A percentile compares a stretch with the other conserved stretches of the same genome.
Conservation (phyloP, 1,284 basidiomycete species). For the Trametes pubescens region DNA sequence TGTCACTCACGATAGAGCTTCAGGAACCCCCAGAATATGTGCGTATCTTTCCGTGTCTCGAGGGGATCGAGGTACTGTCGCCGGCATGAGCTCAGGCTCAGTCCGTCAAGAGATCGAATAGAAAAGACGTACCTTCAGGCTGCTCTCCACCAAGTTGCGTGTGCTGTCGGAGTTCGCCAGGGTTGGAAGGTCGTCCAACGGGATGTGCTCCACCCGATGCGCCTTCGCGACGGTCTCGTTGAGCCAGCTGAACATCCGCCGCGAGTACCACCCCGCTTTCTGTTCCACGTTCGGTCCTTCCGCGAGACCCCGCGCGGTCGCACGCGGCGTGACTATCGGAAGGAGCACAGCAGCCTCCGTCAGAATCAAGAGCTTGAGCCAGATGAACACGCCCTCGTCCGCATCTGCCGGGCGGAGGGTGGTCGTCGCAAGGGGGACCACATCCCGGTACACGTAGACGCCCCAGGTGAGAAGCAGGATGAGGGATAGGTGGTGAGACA, state of each 20-base stretch:
- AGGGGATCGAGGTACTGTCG: constrained; percentile 41
- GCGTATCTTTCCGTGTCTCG: constrained; percentile 27
- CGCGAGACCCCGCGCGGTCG: constrained; percentile 46
- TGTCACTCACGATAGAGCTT: constrained; percentile 30
- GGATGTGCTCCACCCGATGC: constrained; percentile 38
- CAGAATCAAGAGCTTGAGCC: constrained; percentile 50
- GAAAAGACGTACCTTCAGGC: constrained; percentile 39
- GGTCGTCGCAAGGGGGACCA: constrained; percentile 57
- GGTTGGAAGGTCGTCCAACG: constrained; percentile 47
- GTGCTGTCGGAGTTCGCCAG: constrained; percentile 56
- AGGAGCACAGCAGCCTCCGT: constrained; percentile 50
- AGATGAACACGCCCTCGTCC: constrained; percentile 46
- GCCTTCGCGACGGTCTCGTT: constrained; percentile 43
- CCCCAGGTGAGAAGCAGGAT: constrained; percentile 51
- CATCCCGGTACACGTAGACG: constrained; percentile 58
- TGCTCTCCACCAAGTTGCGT: constrained; percentile 47
- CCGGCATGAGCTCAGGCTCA: background rate
- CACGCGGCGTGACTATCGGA: constrained; percentile 55
- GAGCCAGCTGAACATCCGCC: constrained; percentile 67
- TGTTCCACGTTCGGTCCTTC: constrained; percentile 68
- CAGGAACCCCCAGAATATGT: constrained; percentile 43
- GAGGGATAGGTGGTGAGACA: constrained; percentile 26
- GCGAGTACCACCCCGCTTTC: constrained; percentile 64
- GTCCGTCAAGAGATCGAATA: too few species aligned
- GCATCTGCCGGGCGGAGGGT: constrained; percentile 50